Evolutionary conservation across 352 stramenopile genomes (phyloP), one percentile per base, ranked within the genome.

Genomic region (Elongisporangium prolatum): DNA sequence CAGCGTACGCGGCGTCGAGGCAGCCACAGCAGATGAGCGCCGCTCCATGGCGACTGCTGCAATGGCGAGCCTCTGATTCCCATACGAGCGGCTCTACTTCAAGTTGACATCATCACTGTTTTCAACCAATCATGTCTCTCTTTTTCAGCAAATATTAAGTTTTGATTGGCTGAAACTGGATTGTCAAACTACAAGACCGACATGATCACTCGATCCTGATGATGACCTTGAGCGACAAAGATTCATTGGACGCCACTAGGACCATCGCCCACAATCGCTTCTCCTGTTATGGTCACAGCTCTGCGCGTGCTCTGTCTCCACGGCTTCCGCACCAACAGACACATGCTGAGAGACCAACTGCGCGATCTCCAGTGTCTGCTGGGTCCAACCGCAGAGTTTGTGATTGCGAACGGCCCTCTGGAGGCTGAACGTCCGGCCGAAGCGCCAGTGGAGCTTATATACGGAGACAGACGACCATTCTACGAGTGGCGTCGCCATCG

Each of bases 261-360:
- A 8, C 24, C 24, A 34, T 34, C 24, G 24, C 24, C 7, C 24
- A 34, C 24, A 34, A 8, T 34, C 24, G 3, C 24, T 34, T 40
- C 28, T 40, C 14, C 28, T 9, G 8, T 13, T 9, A 40, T 40
- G 28, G 28, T 13, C 28, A 9, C 28, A 9, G 9, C 28, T 63
- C 56, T 81, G 16, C 74, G 74, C 56, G 65, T 84, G 55, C 69
- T 84, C 25, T 84, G 74, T 25, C 60, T 84, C 10, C 76, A 86
- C 54, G 76, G 76, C 53, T 71, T 73, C 52, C 76, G 76, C 54
- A 81, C 72, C 25, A 86, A 86, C 48, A 60, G 49, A 51, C 67
- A 68, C 22, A 71, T 86, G 28, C 81, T 86, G 71, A 20, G 66
- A 53, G 66, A 75, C 60, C 76, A 86, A 60, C 71, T 67, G 25